Percentiles rank a stretch among this genome's conserved stretches.
Conservation (phyloP, 2,329 filamentous ascomycete species). For the Pezicula carpinea region DNA sequence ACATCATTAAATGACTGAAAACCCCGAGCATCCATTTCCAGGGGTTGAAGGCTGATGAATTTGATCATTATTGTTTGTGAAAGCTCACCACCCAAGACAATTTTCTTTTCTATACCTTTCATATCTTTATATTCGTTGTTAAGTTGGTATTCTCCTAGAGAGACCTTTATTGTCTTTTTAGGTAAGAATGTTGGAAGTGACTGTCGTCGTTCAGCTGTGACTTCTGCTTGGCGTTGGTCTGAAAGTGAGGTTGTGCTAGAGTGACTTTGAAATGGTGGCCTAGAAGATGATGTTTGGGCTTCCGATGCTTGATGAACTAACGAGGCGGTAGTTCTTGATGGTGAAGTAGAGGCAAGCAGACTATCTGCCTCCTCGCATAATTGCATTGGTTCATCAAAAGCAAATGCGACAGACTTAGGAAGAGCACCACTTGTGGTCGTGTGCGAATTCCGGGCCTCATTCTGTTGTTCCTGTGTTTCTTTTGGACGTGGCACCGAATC, state of each 20-base stretch:
- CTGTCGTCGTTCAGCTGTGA: not conserved
- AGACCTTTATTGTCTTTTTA: slow-evolving; percentile 8
- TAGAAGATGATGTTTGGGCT: not conserved
- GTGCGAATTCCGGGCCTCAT: no score
- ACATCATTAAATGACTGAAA: slow-evolving; percentile 7
- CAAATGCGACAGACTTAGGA: slow-evolving; percentile 11
- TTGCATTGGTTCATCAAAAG: slow-evolving; percentile 1
- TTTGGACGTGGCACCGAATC: no score
- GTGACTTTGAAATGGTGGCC: not conserved
- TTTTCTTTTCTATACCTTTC: slow-evolving; percentile 13
- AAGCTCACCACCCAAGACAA: slow-evolving; percentile 17
- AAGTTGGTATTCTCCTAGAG: slow-evolving; percentile 10
- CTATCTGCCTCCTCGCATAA: slow-evolving; percentile 1
- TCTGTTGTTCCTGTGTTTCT: no score
- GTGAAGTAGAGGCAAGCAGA: not conserved
- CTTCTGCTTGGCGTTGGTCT: not conserved
- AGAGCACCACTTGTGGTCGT: not conserved
- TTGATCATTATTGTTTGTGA: slow-evolving; percentile 10
- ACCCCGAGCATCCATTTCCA: slow-evolving; percentile 8
- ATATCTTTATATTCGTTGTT: slow-evolving; percentile 5
- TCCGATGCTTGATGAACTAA: no score
- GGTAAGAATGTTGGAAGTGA: not conserved
- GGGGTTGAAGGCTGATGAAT: slow-evolving; percentile 12
- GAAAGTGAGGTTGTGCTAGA: not conserved
- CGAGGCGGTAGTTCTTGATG: not conserved